Evolutionary conservation across 106 monocot genomes (phyloP), one percentile per base, ranked within the genome.

Genomic region (Cymbidium sinense): DNA sequence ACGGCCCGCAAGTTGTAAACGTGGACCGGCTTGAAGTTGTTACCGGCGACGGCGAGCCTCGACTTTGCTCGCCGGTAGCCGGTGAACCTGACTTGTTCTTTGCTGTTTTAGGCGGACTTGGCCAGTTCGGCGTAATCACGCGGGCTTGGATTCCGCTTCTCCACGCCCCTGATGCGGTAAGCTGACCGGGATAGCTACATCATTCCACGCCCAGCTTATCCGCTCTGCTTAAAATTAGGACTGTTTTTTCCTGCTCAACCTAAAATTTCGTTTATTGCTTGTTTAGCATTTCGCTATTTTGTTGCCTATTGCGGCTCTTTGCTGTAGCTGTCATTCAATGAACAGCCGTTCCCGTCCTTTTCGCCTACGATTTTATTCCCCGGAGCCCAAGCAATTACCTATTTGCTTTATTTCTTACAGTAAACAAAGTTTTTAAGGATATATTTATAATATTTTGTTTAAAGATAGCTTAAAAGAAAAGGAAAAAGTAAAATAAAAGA

Each of bases 71-170:
- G 31, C 77, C 77, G 8, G 76, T 28, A 10, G 28, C 73, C 7
- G 25, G 21, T 21, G 34, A 55, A 67, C 28, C 87, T 37, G 93
- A 96, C 29, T 87, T 93, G 44, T 96, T 96, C 83, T 85, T 78
- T 82, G 86, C 93, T 9, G 89, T 76, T 5, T 83, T 96, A 27
- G 96, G 96, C 31, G 96, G 96, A 18, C 89, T 96, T 70, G 96
- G 96, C 17, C 96, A 96, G 83, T 96, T 96, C 79, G 96, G 93
- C 0, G 77, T 96, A 64, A 91, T 96, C 77, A 96, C 93, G 20
- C 87, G 93, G 65, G 96, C 93, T 2, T 70, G 86, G 23, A 91
- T 96, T 74, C 87, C 89, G 3, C 77, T 91, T n/a, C 51, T 43
- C 1, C 93, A 86, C 19, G 87, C 91, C 3, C 93, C 93, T 9